Conservation (phyloP, 129 eudicot species). For the Flaveria ramosissima region DNA sequence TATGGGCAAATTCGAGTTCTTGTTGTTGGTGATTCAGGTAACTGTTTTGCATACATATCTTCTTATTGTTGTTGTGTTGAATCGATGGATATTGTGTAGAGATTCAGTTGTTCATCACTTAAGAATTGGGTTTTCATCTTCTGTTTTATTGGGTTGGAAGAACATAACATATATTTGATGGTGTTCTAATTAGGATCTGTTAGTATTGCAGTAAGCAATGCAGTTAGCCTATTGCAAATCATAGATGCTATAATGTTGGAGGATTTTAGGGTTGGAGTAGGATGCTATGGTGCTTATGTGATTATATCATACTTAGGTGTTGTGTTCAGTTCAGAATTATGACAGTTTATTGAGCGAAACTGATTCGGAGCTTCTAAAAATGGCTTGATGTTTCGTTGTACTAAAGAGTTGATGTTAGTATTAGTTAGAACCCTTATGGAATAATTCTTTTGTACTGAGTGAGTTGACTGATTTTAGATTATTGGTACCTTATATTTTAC, state of each 20-base stretch:
- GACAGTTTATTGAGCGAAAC: neutral
- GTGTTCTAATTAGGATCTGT: too few species aligned
- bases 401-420: neutral
- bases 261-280: conserved; percentile 13
- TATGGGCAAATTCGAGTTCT: conserved; percentile 93
- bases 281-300: conserved; percentile 14
- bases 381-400: neutral
- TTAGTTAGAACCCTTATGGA: neutral
- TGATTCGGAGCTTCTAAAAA: neutral
- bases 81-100: too few species aligned
- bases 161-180: too few species aligned
- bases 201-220: neutral
- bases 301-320: neutral
- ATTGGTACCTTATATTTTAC: neutral
- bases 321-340: too few species aligned
- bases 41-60: neutral
- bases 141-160: too few species aligned
- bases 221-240: neutral
- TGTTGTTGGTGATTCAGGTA: conserved; percentile 94
- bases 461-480: neutral
- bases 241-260: too few species aligned
- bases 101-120: too few species aligned
- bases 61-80: too few species aligned
- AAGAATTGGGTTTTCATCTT: too few species aligned
- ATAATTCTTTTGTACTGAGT: neutral